These are phyloP conservation scores for Salvia hispanica DNA, from an alignment of 257 asterid genomes.

Conservation along the genomic window DNA sequence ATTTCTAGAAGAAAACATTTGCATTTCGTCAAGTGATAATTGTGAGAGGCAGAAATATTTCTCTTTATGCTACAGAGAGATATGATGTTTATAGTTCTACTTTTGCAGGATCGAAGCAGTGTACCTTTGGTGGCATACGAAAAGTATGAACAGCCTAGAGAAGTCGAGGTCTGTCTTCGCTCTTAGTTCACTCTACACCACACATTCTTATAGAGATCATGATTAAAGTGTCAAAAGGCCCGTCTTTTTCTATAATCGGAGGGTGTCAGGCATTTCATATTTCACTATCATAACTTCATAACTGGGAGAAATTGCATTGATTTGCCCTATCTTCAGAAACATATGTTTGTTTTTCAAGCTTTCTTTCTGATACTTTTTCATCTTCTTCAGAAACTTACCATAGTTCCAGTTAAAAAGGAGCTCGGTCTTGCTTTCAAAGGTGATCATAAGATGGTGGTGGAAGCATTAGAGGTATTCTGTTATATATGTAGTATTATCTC, in stretches of 20 bases:
- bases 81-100: background rate
- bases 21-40: background rate
- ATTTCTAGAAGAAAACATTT: background rate
- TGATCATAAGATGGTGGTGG: constrained; percentile 60
- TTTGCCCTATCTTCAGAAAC: background rate
- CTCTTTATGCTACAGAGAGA: background rate
- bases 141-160: constrained; percentile 61
- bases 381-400: constrained; percentile 53
- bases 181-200: constrained; percentile 8
- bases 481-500: background rate
- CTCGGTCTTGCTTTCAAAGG: constrained; percentile 66
- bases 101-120: constrained; percentile 61
- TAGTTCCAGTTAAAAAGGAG: constrained; percentile 61
- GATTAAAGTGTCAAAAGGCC: background rate
- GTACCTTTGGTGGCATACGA: constrained; percentile 64
- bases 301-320: constrained; percentile 1
- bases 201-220: constrained; percentile 11
- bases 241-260: background rate
- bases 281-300: background rate
- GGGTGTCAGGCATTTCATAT: background rate
- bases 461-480: constrained; percentile 59
- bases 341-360: background rate
- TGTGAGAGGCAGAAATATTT: constrained; percentile 8
- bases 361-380: constrained; percentile 4
- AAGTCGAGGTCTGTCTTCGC: constrained; percentile 59